Base-by-base conservation (phyloP, 176 grass and related monocot species). In the Calamus simplicifolius region DNA sequence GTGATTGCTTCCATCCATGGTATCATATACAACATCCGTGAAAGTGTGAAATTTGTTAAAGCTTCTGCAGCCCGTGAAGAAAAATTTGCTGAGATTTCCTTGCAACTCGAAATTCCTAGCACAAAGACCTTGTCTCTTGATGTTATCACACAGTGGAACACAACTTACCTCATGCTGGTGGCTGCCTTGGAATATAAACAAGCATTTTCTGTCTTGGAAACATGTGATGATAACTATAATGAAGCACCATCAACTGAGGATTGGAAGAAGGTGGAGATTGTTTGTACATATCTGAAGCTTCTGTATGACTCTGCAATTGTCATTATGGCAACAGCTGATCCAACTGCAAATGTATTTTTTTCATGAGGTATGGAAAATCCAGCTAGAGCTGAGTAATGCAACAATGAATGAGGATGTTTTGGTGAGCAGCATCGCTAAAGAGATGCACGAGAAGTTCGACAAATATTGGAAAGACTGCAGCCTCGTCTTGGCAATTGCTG, bases 391-490 rank as follows among this genome's bases (percentile, higher is more conserved):
- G 50, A 72, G 59, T 26, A 82, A 82, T 50, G 81, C 69, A 26
- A 79, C 74, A 51, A 21, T 30, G 43, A 86, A 75, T 68, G 85
- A 82, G 56, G 81, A 85, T 71, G 74, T 54, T 5, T 27, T 72
- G 51, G 79, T 82, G 60, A 85, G 84, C 50, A 71, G 76, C 61
- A 66, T 85, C 13, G 89, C 89, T 1, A 80, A 85, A 69, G 85
- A 77, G 50, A 95, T 95, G 85, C 89, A 89, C 15, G 89, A 89
- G 64, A 89, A 74, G 61, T 89, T 89, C 69, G 89, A 95, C 71
- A 95, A 95, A 64, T 95, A 89, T 70, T 89, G 89, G 89, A 95
- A 89, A 54, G 89, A 89, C 50, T 95, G 89, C 75, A 95, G 72
- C 72, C 70, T 95, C 52, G 89, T 95, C 48, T 61, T 95, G 23